Conservation (phyloP, 306 rosid genomes). For the Urtica urens region DNA sequence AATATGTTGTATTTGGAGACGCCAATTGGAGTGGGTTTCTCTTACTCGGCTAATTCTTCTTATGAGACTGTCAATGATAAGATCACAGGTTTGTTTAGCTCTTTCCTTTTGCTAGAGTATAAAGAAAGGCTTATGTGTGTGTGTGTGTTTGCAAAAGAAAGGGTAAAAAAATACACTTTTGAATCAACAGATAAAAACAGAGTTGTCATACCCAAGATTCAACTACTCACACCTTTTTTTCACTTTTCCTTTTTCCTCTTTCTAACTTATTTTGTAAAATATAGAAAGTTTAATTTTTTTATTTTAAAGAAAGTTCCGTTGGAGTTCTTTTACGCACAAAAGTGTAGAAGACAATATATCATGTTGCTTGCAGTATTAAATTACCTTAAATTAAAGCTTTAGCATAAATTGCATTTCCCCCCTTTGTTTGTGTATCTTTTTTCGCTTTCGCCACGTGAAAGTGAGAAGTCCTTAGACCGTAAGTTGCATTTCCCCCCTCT, state of each 20-base stretch:
- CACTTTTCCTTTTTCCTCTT: slow-evolving; percentile 3
- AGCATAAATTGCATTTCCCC: not conserved
- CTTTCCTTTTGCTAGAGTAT: not conserved
- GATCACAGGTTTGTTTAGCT: slow-evolving; percentile 30
- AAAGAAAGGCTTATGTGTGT: not conserved
- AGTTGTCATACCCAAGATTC: slow-evolving; percentile 18
- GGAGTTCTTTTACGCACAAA: slow-evolving; percentile 22
- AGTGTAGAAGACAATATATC: slow-evolving; percentile 18
- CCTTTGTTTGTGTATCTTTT: no score
- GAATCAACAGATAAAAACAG: slow-evolving; percentile 5
- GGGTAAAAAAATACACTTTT: not conserved
- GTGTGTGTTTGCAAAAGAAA: slow-evolving; percentile 4
- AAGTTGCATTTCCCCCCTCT: no score
- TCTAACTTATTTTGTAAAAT: not conserved
- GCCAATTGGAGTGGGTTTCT: slow-evolving; percentile 51
- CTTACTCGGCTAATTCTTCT: slow-evolving; percentile 36
- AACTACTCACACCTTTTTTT: slow-evolving; percentile 27
- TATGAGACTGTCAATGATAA: slow-evolving; percentile 35
- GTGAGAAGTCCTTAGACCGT: no score
- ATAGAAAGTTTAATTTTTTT: slow-evolving; percentile 9
- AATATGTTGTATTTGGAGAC: slow-evolving; percentile 51
- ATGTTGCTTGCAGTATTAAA: slow-evolving; percentile 15
- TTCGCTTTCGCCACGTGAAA: no score
- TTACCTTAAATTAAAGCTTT: no score
- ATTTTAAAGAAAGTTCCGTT: slow-evolving; percentile 12